Evolutionary conservation across 441 rosid species (phyloP).

Genomic region (Erysimum cheiri): DNA sequence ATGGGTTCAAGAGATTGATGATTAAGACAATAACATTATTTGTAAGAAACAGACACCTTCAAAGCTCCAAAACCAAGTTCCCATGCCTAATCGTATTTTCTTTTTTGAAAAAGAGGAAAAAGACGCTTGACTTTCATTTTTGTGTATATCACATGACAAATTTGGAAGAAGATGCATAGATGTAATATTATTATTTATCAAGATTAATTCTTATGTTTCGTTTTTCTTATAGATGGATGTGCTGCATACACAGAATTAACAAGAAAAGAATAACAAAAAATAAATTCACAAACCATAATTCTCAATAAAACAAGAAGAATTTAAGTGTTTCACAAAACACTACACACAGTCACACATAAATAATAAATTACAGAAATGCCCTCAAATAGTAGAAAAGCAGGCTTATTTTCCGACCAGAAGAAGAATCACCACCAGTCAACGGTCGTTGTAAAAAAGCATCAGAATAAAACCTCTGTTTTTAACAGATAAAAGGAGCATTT

Average conservation of each 20-base stretch:
- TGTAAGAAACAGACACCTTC: constrained; percentile 27
- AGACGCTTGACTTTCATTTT: constrained; percentile 34
- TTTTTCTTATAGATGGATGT: neutral
- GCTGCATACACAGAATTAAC: neutral
- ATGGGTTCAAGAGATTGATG: constrained; percentile 92
- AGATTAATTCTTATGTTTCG: constrained; percentile 19
- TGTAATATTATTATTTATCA: constrained; percentile 41
- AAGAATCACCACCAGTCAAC: neutral
- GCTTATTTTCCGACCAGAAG: constrained; percentile 39
- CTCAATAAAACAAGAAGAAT: constrained; percentile 16
- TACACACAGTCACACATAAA: constrained; percentile 27
- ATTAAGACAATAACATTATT: constrained; percentile 44
- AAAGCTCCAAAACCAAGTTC: constrained; percentile 25
- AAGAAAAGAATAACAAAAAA: neutral
- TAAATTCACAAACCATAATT: neutral
- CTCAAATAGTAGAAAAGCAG: constrained; percentile 22
- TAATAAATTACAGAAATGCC: constrained; percentile 38
- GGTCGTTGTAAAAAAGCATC: constrained; percentile 22
- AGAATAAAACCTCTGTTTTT: constrained; percentile 8
- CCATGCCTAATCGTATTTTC: constrained; percentile 36
- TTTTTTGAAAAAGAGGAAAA: constrained; percentile 7
- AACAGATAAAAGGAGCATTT: constrained; percentile 63
- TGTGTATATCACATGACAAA: constrained; percentile 44
- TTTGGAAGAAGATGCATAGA: constrained; percentile 28
- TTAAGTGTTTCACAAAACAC: constrained; percentile 27